A percentile compares a stretch with the other conserved stretches of the same genome.
Conservation (phyloP, 768 basidiomycete species). For the Lanmaoa rubissima region DNA sequence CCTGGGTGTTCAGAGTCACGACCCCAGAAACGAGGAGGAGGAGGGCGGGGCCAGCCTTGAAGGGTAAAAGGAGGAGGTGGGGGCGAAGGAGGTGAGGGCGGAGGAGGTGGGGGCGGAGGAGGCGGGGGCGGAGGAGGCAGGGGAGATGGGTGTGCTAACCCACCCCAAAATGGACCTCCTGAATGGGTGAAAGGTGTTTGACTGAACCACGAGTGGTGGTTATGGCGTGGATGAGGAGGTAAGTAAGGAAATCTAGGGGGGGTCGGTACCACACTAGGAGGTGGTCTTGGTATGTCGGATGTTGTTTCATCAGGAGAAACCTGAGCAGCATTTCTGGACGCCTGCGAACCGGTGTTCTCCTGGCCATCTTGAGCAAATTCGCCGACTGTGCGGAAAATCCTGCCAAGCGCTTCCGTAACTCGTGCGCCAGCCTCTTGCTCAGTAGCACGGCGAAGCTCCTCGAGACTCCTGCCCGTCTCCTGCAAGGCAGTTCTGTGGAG, state of each 20-base stretch:
- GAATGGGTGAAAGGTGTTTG: conserved; percentile 9
- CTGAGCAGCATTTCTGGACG: not conserved
- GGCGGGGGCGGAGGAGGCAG: conserved; percentile 23
- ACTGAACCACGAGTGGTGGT: conserved; percentile 27
- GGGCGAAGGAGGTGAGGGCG: conserved; percentile 1
- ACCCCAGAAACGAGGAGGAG: conserved; percentile 22
- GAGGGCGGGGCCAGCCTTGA: conserved; percentile 27
- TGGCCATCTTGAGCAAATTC: conserved; percentile 27
- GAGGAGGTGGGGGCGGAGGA: conserved; percentile 17
- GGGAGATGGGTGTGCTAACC: conserved; percentile 15
- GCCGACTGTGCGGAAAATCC: conserved; percentile 55
- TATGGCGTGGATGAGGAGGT: conserved; percentile 19
- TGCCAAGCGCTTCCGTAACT: conserved; percentile 61
- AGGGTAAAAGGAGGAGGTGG: not conserved
- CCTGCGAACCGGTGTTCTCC: conserved; percentile 3
- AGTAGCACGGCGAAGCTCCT: conserved; percentile 43
- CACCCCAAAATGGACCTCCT: conserved; percentile 17
- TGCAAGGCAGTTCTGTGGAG: conserved; percentile 46
- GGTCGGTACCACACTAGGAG: conserved; percentile 8
- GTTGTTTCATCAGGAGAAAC: not conserved
- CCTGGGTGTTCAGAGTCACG: conserved; percentile 2
- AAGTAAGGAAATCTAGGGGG: conserved; percentile 17
- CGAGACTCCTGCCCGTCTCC: conserved; percentile 39
- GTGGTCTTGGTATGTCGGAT: conserved; percentile 5
- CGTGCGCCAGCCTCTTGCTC: conserved; percentile 67